Percentiles rank a stretch among this genome's conserved stretches.
Evolutionary conservation across 345 rosid genomes (phyloP).

Genomic region (Eucalyptus urophylla): DNA sequence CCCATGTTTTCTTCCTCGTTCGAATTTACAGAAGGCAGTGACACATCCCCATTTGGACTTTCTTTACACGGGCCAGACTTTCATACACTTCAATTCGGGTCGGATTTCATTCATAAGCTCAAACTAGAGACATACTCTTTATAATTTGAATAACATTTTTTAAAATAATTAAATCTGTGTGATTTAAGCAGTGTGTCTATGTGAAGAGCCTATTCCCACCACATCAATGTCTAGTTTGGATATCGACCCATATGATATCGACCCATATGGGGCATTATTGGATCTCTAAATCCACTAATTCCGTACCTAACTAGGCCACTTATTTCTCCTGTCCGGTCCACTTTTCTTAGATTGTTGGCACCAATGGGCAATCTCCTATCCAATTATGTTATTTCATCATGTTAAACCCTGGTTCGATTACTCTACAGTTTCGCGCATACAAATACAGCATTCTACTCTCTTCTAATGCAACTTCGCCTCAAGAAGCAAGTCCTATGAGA

Average conservation of each 20-base stretch:
- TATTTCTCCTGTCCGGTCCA: neutral
- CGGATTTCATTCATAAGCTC: neutral
- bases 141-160: neutral
- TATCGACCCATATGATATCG: neutral
- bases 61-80: neutral
- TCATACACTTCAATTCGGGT: neutral
- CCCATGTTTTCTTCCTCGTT: neutral
- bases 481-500: neutral
- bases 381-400: neutral
- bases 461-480: neutral
- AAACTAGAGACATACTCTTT: neutral
- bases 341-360: neutral
- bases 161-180: neutral
- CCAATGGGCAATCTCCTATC: neutral
- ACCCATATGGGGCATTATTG: neutral
- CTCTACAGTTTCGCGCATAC: neutral
- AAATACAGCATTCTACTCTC: neutral
- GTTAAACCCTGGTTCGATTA: neutral
- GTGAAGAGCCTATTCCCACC: neutral
- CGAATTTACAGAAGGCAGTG: neutral
- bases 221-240: neutral
- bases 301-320: neutral
- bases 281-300: neutral
- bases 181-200: neutral
- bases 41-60: neutral